A percentile compares a stretch with the other conserved stretches of the same genome.
Evolutionary conservation across 495 filamentous ascomycete genomes (phyloP).

Genomic region (Aspergillus heteromorphus): DNA sequence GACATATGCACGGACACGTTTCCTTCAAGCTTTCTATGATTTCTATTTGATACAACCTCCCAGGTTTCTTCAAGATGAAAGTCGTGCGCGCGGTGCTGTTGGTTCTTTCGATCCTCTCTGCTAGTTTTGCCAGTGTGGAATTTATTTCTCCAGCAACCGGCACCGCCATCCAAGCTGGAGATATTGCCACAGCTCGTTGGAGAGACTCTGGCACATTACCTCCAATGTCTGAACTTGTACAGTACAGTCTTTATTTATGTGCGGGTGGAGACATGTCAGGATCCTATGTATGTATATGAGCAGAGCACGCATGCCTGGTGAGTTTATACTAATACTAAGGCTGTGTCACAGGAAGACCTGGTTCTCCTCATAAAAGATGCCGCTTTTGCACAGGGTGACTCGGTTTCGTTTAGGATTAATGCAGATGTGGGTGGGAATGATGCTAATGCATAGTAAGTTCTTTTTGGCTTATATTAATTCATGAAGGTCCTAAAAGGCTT

Average conservation of each 20-base stretch:
- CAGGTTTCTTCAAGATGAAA: slow-evolving; percentile 20
- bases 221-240: slow-evolving; percentile 43
- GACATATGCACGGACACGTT: too few species aligned
- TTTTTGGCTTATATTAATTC: too few species aligned
- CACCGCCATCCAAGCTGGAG: slow-evolving; percentile 45
- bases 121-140: slow-evolving; percentile 50
- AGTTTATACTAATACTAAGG: slow-evolving; percentile 2
- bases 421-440: slow-evolving; percentile 41
- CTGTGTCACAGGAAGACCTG: slow-evolving; percentile 35
- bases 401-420: slow-evolving; percentile 47
- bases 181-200: slow-evolving; percentile 53
- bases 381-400: slow-evolving; percentile 45
- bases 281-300: slow-evolving; percentile 30
- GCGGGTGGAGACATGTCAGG: slow-evolving; percentile 54
- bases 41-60: not conserved
- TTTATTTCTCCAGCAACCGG: slow-evolving; percentile 33
- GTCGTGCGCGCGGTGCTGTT: slow-evolving; percentile 30
- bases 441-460: slow-evolving; percentile 58
- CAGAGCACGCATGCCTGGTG: not conserved
- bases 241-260: slow-evolving; percentile 59
- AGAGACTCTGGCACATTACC: slow-evolving; percentile 50
- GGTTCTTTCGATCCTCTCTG: slow-evolving; percentile 36
- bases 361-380: slow-evolving; percentile 33
- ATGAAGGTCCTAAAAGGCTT: not conserved
- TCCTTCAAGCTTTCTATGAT: too few species aligned